Evolutionary conservation across 1,139 yeast genomes (phyloP), one percentile per base, ranked within the genome.

Genomic region (Waltiozyma sp.): DNA sequence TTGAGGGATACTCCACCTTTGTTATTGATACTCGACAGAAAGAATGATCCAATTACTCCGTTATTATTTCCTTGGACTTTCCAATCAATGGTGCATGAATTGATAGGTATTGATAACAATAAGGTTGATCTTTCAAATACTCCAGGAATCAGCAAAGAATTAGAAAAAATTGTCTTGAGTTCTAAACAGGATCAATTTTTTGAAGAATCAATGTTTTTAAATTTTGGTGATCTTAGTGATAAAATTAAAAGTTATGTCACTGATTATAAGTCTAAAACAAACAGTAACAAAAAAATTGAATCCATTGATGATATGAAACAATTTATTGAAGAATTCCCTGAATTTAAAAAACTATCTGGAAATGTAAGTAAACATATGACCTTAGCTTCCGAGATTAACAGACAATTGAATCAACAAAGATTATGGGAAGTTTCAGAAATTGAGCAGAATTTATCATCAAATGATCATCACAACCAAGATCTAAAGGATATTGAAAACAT

Each of bases 51-150:
- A 1, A 70, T 89, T 28, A 91, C 99, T 0, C 97, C 99, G 1
- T 67, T 91, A 39, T 64, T 91, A 40, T 76, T 82, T 37, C 98
- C 97, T 2, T 91, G 99, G 99, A 89, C 98, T 0, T 91, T 88
- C 62, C 97, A 91, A 58, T 86, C 96, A 2, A 91, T 93, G 98
- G 86, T 91, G 16, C 95, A 91, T 60, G 97, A 93, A 58, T 72
- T 87, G 33, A 68, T 91, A 37, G 95, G 91, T 1, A 84, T 91
- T 46, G 66, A 70, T 19, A 82, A 87, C 57, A 91, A 91, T 54
- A 73, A 91, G 5, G 95, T 87, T 3, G 80, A 78, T 49, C 61
- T 89, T 43, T 65, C 80, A 53, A 55, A 46, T 5, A 51, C 60
- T 10, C 63, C 66, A 10, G 61, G 57, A 6, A 53, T 63, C 19